These are phyloP conservation scores for Myxozyma kluyveri DNA, from an alignment of 805 yeast genomes.

Conservation along the genomic window DNA sequence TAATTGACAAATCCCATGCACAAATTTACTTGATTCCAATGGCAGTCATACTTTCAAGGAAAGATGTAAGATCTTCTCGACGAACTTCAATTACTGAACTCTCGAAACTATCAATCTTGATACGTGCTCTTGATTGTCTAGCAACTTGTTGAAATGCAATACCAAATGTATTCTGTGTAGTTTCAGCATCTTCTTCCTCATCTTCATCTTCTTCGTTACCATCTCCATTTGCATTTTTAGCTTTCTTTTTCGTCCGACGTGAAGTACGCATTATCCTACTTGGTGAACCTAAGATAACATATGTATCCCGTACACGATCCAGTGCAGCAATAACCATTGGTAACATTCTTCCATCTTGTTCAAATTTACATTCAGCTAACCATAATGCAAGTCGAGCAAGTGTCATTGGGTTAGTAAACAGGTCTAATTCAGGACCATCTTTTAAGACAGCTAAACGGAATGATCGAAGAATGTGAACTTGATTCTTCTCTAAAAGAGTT, in stretches of 20 bases:
- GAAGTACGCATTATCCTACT: neutral
- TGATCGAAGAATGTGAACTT: constrained; percentile 72
- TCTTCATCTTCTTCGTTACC: constrained; percentile 36
- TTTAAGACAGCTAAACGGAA: constrained; percentile 84
- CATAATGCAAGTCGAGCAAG: constrained; percentile 81
- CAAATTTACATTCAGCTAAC: constrained; percentile 59
- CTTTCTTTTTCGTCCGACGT: neutral
- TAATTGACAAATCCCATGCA: constrained; percentile 86
- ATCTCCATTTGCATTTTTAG: neutral
- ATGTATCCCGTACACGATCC: constrained; percentile 38
- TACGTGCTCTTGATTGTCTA: constrained; percentile 76
- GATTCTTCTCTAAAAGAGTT: constrained; percentile 78
- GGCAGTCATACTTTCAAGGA: constrained; percentile 72
- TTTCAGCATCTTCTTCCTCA: constrained; percentile 41
- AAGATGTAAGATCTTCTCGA: constrained; percentile 82
- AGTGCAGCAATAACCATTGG: constrained; percentile 42
- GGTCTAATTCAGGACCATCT: constrained; percentile 77
- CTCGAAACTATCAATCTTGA: constrained; percentile 90
- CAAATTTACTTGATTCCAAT: constrained; percentile 48
- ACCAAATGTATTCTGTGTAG: constrained; percentile 75
- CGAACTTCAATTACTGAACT: constrained; percentile 87
- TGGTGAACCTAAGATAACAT: constrained; percentile 22
- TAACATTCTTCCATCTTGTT: constrained; percentile 15
- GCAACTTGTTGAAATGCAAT: constrained; percentile 90
- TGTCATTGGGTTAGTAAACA: constrained; percentile 84